Percentiles rank a stretch among this genome's conserved stretches.
These are phyloP conservation scores for Chlorella sp. DNA, from an alignment of 139 green algal species.

Conservation along the genomic window DNA sequence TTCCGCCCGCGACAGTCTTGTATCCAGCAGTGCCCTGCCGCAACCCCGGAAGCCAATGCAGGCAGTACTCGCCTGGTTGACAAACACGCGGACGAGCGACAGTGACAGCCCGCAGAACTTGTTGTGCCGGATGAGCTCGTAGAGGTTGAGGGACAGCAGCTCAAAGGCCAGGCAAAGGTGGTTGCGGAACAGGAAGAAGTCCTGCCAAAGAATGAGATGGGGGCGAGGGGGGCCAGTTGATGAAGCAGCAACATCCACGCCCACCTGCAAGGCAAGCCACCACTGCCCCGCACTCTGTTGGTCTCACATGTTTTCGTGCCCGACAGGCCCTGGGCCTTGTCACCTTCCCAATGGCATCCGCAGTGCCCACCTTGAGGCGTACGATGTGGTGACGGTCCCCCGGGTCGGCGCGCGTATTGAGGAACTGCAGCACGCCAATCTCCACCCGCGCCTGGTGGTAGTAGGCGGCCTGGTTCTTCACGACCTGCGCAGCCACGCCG, in stretches of 20 bases:
- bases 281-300: too few relatives aligned
- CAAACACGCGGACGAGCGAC: conserved; percentile 88
- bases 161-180: conserved; percentile 99
- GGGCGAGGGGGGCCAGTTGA: too few relatives aligned
- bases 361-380: conserved; percentile 68
- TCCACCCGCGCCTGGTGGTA: conserved; percentile 87
- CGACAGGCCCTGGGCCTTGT: too few relatives aligned
- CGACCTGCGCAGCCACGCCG: conserved; percentile 63
- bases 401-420: conserved; percentile 89
- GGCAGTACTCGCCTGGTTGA: conserved; percentile 60
- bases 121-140: conserved; percentile 97
- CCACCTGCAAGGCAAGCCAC: too few relatives aligned
- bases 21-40: too few relatives aligned
- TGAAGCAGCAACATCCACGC: too few relatives aligned
- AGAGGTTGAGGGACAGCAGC: conserved; percentile 96
- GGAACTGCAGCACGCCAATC: conserved; percentile 93
- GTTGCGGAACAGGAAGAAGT: conserved; percentile 91
- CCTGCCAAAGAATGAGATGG: conserved; percentile 42
- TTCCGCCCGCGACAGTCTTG: too few relatives aligned
- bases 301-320: too few relatives aligned
- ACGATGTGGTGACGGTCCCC: conserved; percentile 92
- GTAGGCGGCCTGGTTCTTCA: conserved; percentile 99
- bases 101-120: conserved; percentile 91
- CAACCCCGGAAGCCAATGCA: too few relatives aligned
- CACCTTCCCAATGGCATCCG: too few relatives aligned